Evolutionary conservation across 768 basidiomycete species (phyloP), one percentile per base, ranked within the genome.

Genomic region (Gelatoporia subvermispora): DNA sequence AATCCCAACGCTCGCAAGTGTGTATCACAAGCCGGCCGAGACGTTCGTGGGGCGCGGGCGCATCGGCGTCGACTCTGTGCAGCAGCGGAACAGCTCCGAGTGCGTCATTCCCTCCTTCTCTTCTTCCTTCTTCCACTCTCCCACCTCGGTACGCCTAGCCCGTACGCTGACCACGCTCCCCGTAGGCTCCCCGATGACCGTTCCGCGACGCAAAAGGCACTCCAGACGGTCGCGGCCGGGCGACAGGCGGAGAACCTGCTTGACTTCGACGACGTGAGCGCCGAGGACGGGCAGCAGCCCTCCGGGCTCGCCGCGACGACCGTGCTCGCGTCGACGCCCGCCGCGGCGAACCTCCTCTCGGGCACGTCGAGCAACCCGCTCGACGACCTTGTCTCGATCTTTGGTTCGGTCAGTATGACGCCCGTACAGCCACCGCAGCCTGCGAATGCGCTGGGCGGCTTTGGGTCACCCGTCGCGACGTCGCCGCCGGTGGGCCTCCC

Each of bases 11-110:
- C 70, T 98, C 17, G 91, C 93, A 4, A 95, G 93, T 61, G 93
- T 95, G 2, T 99, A 99, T 63, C 96, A 99, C 71, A 97, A 96
- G 66, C 96, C 96, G 0, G 84, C 84, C 31, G 90, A 93, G 63
- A 97, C 96, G 0, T 99, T 99, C 60, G 81, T 99, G 48, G 96
- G 95, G 0, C 82, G 83, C 55, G 95, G 96, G 8, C 77, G 94
- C 41, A 74, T 97, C 48, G 86, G 92, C 8, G 89, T 83, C 0
- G 91, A 93, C 56, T 73, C 86, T 5, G 73, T 94, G 56, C 28
- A 31, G n/a, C 79, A 82, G 54, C 73, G 75, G 58, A 84, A 76
- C 66, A 79, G 72, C 47, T 58, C 66, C 47, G 84, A 84, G 83
- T 85, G 50, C 34, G 83, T 71, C 25, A 34, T 20, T 8, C 47